Base-by-base conservation (phyloP, 2,329 filamentous ascomycete species). In the Zymoseptoria pseudotritici region DNA sequence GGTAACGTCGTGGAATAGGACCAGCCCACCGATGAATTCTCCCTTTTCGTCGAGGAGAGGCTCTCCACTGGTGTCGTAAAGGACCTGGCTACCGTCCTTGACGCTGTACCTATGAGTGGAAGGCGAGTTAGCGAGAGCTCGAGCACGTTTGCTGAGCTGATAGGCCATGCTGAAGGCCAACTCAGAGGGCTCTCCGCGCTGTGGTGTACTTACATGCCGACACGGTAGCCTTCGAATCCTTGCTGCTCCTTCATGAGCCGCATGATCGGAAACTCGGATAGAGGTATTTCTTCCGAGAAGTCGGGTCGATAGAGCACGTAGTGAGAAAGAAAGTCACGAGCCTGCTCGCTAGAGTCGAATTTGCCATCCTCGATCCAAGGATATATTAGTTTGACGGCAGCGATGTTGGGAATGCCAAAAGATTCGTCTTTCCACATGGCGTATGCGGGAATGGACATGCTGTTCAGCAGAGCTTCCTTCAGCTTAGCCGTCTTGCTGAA, bases 381-480 rank as follows among this genome's bases (percentile, higher is more conserved):
- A 50, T 70, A 72, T 4, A 74, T 61, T 2, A 80, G 66, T 54
- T 73, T 71, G 19, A 80, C 69, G 52, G 78, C 83, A 3, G 87
- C 87, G 65, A 82, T 83, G 68, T 93, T 93, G 3, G 88, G 86
- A 51, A 91, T 85, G 0, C 84, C 86, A 53, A 91, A 85, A 54
- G 83, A 87, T 57, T 87, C 84, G 65, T 93, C 89, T 69, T 86
- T 88, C 89, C 89, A 92, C 85, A 91, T 89, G 22, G 87, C 86
- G 52, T 91, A 77, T 21, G 90, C 86, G 0, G 89, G 89, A 70
- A 90, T 85, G 62, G 85, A 82, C 24, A 89, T 89, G 49, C 85
- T 89, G 69, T 91, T 88, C 6, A 93, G 76, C 20, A 92, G 79
- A 0, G 88, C 88, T 70, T 92, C 88, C 72, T 91, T 92, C 77